Evolutionary conservation across 805 yeast genomes (phyloP).

Genomic region (Grigorovia yakushimaensis): DNA sequence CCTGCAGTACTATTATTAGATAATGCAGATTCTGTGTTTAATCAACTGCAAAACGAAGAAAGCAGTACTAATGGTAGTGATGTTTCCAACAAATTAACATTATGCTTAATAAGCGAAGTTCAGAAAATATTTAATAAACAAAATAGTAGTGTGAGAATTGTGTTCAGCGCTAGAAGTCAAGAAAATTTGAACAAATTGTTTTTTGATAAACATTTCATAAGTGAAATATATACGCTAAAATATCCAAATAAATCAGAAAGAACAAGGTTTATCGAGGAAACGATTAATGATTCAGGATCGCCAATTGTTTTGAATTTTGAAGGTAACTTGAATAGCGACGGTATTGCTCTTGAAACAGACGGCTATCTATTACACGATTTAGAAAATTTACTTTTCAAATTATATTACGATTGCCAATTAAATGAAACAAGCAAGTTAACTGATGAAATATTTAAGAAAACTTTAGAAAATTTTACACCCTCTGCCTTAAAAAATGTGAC

Average conservation of each 20-base stretch:
- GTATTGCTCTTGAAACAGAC: slow-evolving; percentile 63
- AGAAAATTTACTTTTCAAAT: slow-evolving; percentile 59
- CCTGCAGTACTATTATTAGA: slow-evolving; percentile 73
- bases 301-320: background rate
- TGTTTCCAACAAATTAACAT: slow-evolving; percentile 55
- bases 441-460: slow-evolving; percentile 34
- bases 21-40: slow-evolving; percentile 59
- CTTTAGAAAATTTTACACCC: slow-evolving; percentile 65
- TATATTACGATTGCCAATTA: slow-evolving; percentile 39
- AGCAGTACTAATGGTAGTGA: slow-evolving; percentile 40
- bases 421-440: background rate
- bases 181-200: slow-evolving; percentile 54
- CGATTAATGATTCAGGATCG: slow-evolving; percentile 17
- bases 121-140: slow-evolving; percentile 26
- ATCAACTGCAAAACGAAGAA: slow-evolving; percentile 42
- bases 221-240: slow-evolving; percentile 46
- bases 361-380: slow-evolving; percentile 85
- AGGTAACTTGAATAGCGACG: slow-evolving; percentile 34
- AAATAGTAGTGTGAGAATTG: slow-evolving; percentile 40
- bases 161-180: slow-evolving; percentile 56
- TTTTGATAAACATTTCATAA: slow-evolving; percentile 61
- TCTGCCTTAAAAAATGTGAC: slow-evolving; percentile 80
- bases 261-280: slow-evolving; percentile 35
- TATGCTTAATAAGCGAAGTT: slow-evolving; percentile 42
- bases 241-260: slow-evolving; percentile 66